These are phyloP conservation scores for Glutinoglossum americanum DNA, from an alignment of 495 filamentous ascomycete species.

Conservation along the genomic window DNA sequence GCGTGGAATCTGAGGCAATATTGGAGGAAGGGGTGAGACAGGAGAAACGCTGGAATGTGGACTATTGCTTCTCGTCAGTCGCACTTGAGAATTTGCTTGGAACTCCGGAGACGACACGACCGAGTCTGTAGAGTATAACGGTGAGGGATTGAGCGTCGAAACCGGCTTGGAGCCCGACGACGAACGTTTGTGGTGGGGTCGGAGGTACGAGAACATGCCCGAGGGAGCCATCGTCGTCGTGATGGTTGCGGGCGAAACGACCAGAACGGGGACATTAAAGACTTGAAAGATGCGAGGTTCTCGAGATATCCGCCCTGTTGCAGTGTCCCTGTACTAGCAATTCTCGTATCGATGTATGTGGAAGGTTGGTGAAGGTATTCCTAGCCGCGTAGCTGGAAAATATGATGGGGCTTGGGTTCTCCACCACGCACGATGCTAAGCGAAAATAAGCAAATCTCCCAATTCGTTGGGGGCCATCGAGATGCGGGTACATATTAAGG, in stretches of 20 bases:
- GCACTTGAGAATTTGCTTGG: not conserved
- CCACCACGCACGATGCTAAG: not conserved
- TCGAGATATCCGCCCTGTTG: not conserved
- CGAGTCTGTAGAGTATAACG: not conserved
- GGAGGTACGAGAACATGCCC: not conserved
- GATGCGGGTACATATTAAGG: too few species aligned
- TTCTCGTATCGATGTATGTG: not conserved
- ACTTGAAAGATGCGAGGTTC: not conserved
- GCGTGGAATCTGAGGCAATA: not conserved
- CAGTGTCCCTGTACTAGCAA: not conserved
- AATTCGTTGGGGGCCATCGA: too few species aligned
- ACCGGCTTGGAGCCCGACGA: not conserved
- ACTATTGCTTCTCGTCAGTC: not conserved
- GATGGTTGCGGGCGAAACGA: not conserved
- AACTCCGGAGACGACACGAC: not conserved
- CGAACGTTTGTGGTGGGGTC: not conserved
- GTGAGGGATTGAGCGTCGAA: not conserved
- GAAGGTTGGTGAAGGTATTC: not conserved
- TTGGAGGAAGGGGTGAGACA: not conserved
- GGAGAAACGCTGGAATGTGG: not conserved
- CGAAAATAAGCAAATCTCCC: not conserved
- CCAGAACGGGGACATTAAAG: not conserved
- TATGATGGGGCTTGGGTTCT: not conserved
- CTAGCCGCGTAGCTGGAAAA: not conserved
- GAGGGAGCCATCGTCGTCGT: not conserved